Evolutionary conservation across 1,284 basidiomycete species (phyloP).

Genomic region (Tylopilus orsonianus): DNA sequence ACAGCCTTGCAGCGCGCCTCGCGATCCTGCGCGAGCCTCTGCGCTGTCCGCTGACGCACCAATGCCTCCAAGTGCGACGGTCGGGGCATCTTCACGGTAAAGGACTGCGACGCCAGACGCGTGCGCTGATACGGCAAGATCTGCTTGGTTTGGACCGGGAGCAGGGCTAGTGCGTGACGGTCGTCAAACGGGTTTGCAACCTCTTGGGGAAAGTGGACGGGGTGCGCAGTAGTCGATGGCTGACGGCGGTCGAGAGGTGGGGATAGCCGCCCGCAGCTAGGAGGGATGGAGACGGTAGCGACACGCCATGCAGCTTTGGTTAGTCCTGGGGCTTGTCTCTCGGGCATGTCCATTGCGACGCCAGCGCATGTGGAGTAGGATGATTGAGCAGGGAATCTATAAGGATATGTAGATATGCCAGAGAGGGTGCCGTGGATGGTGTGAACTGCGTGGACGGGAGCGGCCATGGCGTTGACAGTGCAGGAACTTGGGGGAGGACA

Average conservation of each 20-base stretch:
- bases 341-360: constrained; percentile 26
- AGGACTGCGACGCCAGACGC: constrained; percentile 30
- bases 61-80: constrained; percentile 26
- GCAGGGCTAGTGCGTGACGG: constrained; percentile 13
- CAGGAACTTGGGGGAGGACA: constrained; percentile 4
- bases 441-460: constrained; percentile 31
- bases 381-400: constrained; percentile 6
- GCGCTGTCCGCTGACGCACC: constrained; percentile 34
- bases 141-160: constrained; percentile 10
- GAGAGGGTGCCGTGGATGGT: constrained; percentile 35
- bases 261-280: constrained; percentile 32
- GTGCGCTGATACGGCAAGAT: constrained; percentile 27
- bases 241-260: constrained; percentile 16
- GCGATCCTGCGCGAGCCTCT: constrained; percentile 35
- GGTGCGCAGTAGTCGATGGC: constrained; percentile 17
- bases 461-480: constrained; percentile 25
- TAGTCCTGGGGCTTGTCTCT: constrained; percentile 28
- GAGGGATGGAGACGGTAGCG: constrained; percentile 17
- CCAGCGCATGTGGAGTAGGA: constrained; percentile 27
- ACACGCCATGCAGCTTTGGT: constrained; percentile 28
- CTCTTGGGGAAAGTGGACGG: constrained; percentile 25
- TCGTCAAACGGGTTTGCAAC: constrained; percentile 28
- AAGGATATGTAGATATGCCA: constrained; percentile 25
- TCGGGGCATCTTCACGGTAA: constrained; percentile 29
- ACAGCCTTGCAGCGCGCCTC: constrained; percentile 45